Evolutionary conservation across 2,329 filamentous ascomycete genomes (phyloP), one percentile per base, ranked within the genome.

Genomic region (Calonectria fujianensis): DNA sequence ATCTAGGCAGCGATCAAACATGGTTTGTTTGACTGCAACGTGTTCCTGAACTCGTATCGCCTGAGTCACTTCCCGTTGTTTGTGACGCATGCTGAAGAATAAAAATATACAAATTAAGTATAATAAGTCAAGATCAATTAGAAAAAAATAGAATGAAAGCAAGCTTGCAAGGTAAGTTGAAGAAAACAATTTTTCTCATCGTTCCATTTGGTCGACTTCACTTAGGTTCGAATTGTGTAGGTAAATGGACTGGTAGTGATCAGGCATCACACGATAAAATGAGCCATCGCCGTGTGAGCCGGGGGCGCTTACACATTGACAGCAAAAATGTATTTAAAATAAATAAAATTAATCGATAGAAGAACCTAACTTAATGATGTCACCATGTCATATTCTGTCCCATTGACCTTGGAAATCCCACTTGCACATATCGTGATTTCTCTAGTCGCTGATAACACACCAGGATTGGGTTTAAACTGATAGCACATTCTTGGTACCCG

Each of bases 1-100:
- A 24, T 48, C 8, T 48, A 4, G 8, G 5, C 45, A 48, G 45
- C n/a, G 45, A 48, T 48, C 45, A 48, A 48, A 24, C 45, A 10
- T 24, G 4, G 3, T 20, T 41, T 61, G n/a, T 61, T 39, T 31
- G 14, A 27, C 35, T 63, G 20, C 16, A 39, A 29, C 27, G 13
- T 16, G 57, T 29, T 31, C 37, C n/a, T 39, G 35, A 39, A 63
- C 57, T 39, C 39, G 24, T 27, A 45, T 0, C 16, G 57, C 57
- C 57, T 63, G 57, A 63, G 57, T 63, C 57, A 63, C 37, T 27
- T 24, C 24, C 37, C 16, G 32, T 29, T 29, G 35, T 27, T 24
- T 61, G 35, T 37, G 57, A 29, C 35, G 37, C 11, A 41, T 27
- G 29, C 13, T 39, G 5, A 39, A 59, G 9, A 59, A 6, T 3